Base-by-base conservation (phyloP, 371 early-diverging fungal genomes). In the Haplosporangium sp. region DNA sequence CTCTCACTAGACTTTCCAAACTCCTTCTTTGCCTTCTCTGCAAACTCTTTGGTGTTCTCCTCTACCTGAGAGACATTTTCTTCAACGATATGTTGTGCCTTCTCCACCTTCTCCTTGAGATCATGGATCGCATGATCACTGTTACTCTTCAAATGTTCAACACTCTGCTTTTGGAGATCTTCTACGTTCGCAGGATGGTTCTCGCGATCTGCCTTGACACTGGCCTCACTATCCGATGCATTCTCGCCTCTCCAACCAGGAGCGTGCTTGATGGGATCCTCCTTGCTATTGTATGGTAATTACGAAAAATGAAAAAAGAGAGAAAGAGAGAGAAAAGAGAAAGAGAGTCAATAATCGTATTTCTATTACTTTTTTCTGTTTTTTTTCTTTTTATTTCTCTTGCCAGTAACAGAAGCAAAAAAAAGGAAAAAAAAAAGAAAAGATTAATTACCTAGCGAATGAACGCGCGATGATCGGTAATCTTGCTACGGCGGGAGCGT, bases 191-290 rank as follows among this genome's bases (percentile, higher is more conserved):
- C 27, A 13, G 57, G 20, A 4, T 61, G 58, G 15, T 70, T 62
- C 48, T 72, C 73, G 10, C 70, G 67, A 37, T 73, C 69, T 2
- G 67, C 70, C 57, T 72, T 77, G 34, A 84, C 62, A 34, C 34
- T 61, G 5, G 84, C 84, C 58, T 84, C 84, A 17, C 82, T 76
- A 8, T 75, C 82, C 3, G 84, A 81, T 3, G 84, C 84, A 50
- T 81, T 67, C 52, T 63, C 76, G 11, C 69, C 67, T 47, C 67
- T 79, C 84, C 84, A 84, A 37, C 84, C 84, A 10, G 84, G 84
- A 8, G 84, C 84, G 20, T 67, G 50, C 64, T 77, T 84, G 19
- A 84, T 53, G 3, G 50, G 20, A 2, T 69, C 61, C 6, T 53
- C 52, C 1, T 73, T 40, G 6, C 35, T 11, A 20, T 9, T 65